These are phyloP conservation scores for Pseudogymnoascus sp. DNA, from an alignment of 2,329 filamentous ascomycete species.

Conservation along the genomic window DNA sequence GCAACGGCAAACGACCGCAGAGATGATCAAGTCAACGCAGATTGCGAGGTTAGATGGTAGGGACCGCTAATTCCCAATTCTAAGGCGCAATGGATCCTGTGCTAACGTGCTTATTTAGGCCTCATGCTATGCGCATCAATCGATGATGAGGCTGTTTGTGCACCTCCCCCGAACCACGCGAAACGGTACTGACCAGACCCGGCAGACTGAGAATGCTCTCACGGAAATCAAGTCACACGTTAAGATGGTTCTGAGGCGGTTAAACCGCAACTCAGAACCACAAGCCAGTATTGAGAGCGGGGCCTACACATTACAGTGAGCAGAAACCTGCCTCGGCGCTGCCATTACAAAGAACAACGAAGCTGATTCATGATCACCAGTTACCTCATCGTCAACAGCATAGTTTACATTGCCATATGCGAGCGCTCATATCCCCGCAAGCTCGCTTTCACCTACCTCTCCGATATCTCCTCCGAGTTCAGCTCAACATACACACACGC, in stretches of 20 bases:
- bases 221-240: slow-evolving; percentile 83
- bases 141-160: slow-evolving; percentile 70
- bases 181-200: not conserved
- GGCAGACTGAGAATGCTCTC: slow-evolving; percentile 62
- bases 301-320: slow-evolving; percentile 76
- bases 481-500: slow-evolving; percentile 67
- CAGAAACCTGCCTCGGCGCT: slow-evolving; percentile 9
- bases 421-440: slow-evolving; percentile 93
- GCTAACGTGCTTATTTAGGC: slow-evolving; percentile 47
- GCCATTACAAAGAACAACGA: not conserved
- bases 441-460: slow-evolving; percentile 95
- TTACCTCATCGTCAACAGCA: slow-evolving; percentile 74
- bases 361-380: slow-evolving; percentile 33
- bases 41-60: slow-evolving; percentile 87
- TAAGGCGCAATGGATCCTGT: not conserved
- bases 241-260: slow-evolving; percentile 79
- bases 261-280: slow-evolving; percentile 80
- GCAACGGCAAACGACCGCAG: slow-evolving; percentile 9
- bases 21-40: slow-evolving; percentile 77
- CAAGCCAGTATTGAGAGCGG: slow-evolving; percentile 89
- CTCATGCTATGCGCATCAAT: slow-evolving; percentile 91
- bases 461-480: slow-evolving; percentile 87
- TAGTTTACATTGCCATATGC: slow-evolving; percentile 91
- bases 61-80: slow-evolving; percentile 8
- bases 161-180: not conserved